A percentile compares a stretch with the other conserved stretches of the same genome.
Evolutionary conservation across 2,329 filamentous ascomycete genomes (phyloP).

Genomic region (Dactylellina cionopaga): DNA sequence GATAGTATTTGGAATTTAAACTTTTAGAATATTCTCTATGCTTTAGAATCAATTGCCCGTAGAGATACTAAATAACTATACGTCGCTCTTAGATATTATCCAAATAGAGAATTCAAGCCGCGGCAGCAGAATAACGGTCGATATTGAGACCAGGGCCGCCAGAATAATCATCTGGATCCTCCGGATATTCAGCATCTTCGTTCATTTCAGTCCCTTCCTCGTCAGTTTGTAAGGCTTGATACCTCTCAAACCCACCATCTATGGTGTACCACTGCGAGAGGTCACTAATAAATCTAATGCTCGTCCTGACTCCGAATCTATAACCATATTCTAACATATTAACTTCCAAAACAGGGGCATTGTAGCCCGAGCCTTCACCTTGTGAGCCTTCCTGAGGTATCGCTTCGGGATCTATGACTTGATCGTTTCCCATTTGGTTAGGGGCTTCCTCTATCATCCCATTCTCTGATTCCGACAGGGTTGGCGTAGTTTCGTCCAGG

Average conservation of each 20-base stretch:
- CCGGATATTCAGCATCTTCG: too few relatives aligned
- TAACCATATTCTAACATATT: neutral
- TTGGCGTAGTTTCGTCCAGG: neutral
- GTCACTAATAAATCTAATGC: slow-evolving; percentile 28
- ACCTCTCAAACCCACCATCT: slow-evolving; percentile 4
- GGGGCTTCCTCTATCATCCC: neutral
- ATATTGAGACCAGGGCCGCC: too few relatives aligned
- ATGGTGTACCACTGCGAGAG: slow-evolving; percentile 2
- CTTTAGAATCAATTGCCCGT: too few relatives aligned
- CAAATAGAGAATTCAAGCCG: neutral
- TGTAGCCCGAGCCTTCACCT: too few relatives aligned
- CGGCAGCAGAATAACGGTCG: neutral
- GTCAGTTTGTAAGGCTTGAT: neutral
- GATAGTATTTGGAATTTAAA: too few relatives aligned
- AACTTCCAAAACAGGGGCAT: slow-evolving; percentile 2
- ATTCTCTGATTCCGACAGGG: neutral
- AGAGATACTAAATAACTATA: too few relatives aligned
- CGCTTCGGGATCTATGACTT: slow-evolving; percentile 2
- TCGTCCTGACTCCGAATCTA: slow-evolving; percentile 6
- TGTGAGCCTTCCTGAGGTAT: too few relatives aligned
- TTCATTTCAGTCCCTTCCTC: neutral
- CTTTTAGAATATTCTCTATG: too few relatives aligned
- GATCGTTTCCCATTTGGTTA: neutral
- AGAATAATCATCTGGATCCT: too few relatives aligned
- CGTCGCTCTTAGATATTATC: too few relatives aligned